Evolutionary conservation across 2,329 filamentous ascomycete genomes (phyloP).

Genomic region (Neonectria magnoliae): DNA sequence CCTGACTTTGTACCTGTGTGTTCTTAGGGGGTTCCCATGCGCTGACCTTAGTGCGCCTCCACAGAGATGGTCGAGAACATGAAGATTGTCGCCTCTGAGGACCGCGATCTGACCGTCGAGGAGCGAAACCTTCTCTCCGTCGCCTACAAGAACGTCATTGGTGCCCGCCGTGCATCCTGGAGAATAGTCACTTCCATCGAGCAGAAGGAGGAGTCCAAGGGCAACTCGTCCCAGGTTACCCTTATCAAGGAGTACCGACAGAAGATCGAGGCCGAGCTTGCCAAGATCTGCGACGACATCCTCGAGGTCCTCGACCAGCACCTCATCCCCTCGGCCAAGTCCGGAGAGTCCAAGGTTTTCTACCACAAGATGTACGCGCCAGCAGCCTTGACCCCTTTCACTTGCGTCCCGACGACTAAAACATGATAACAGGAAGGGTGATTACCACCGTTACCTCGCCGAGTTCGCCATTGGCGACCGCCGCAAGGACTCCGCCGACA

Average conservation of each 20-base stretch:
- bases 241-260: conserved; percentile 97
- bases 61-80: conserved; percentile 97
- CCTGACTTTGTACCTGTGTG: not conserved
- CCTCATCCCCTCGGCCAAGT: conserved; percentile 94
- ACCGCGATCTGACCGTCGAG: conserved; percentile 86
- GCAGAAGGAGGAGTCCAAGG: conserved; percentile 99
- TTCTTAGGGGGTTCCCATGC: conserved; percentile 22
- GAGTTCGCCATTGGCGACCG: conserved; percentile 94
- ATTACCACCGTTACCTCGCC: conserved; percentile 95
- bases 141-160: conserved; percentile 99
- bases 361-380: conserved; percentile 97
- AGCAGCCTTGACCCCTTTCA: conserved; percentile 13
- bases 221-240: conserved; percentile 90
- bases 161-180: conserved; percentile 97
- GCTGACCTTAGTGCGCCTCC: conserved; percentile 57
- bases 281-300: conserved; percentile 98
- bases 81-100: conserved; percentile 98
- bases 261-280: conserved; percentile 98
- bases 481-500: conserved; percentile 87
- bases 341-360: conserved; percentile 99
- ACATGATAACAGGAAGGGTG: conserved; percentile 79
- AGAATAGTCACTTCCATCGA: conserved; percentile 99
- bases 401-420: conserved; percentile 1
- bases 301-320: conserved; percentile 92
- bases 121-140: conserved; percentile 99